Evolutionary conservation across 2,329 filamentous ascomycete species (phyloP).

Genomic region (Diaporthe velutina): DNA sequence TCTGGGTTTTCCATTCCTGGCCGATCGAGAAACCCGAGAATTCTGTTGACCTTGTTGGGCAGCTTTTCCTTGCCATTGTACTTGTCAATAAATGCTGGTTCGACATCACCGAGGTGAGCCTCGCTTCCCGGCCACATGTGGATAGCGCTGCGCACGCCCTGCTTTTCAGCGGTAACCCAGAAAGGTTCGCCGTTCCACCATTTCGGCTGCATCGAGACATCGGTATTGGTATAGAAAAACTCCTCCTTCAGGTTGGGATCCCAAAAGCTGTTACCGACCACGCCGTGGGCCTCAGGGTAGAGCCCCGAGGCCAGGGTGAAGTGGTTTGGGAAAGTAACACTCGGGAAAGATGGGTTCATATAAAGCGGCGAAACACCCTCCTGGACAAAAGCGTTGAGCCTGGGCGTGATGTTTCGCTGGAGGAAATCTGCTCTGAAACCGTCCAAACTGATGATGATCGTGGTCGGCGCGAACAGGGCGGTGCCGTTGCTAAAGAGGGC

Average conservation of each 20-base stretch:
- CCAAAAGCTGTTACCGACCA: conserved; percentile 97
- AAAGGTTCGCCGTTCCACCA: conserved; percentile 98
- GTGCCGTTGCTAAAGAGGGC: conserved; percentile 81
- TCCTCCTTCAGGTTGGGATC: conserved; percentile 81
- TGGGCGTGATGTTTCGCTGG: conserved; percentile 84
- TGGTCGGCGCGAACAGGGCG: conserved; percentile 89
- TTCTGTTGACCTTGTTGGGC: conserved; percentile 79
- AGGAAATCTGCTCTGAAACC: conserved; percentile 97
- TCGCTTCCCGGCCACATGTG: conserved; percentile 99
- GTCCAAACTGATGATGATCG: conserved; percentile 92
- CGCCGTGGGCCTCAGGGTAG: conserved; percentile 91
- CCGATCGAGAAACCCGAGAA: conserved; percentile 86
- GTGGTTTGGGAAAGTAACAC: conserved; percentile 96
- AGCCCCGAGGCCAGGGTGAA: conserved; percentile 93
- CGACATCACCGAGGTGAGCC: conserved; percentile 79
- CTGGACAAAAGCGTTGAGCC: conserved; percentile 81
- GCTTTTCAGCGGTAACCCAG: conserved; percentile 91
- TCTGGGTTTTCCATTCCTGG: conserved; percentile 76
- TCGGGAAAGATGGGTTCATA: conserved; percentile 95
- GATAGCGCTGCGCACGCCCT: conserved; percentile 82
- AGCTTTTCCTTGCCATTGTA: conserved; percentile 85
- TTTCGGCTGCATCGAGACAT: conserved; percentile 81
- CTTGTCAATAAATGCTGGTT: conserved; percentile 85
- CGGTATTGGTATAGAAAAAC: conserved; percentile 88
- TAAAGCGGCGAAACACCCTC: conserved; percentile 91